Evolutionary conservation across 306 rosid species (phyloP).

Genomic region (Pterocarpus macrocarpus): DNA sequence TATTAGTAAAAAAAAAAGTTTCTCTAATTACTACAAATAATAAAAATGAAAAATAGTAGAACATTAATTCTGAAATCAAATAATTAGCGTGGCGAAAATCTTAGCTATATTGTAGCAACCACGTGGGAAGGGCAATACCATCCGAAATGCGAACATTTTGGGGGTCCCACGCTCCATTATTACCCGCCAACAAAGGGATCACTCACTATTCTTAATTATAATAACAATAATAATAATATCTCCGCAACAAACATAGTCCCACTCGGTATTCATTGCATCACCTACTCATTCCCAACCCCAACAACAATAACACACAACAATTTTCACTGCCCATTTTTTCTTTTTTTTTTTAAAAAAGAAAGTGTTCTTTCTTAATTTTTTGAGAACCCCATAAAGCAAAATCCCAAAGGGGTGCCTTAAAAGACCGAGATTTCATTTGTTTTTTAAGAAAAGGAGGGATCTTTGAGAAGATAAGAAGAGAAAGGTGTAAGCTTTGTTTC

Average conservation of each 20-base stretch:
- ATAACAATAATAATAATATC: background rate
- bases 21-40: background rate
- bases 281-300: conserved; percentile 19
- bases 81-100: background rate
- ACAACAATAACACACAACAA: conserved; percentile 22
- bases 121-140: conserved; percentile 56
- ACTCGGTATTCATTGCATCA: conserved; percentile 44
- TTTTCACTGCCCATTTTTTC: background rate
- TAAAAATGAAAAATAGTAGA: conserved; percentile 36
- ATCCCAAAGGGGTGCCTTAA: conserved; percentile 30
- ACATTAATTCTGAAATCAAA: background rate
- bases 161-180: conserved; percentile 62
- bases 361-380: conserved; percentile 19
- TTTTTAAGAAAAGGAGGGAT: conserved; percentile 28
- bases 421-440: conserved; percentile 14
- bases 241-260: conserved; percentile 38
- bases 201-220: conserved; percentile 8
- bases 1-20: conserved; percentile 1
- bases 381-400: conserved; percentile 48
- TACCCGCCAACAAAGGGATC: conserved; percentile 54
- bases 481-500: conserved; percentile 41
- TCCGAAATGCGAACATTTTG: background rate
- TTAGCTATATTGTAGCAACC: conserved; percentile 40
- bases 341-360: background rate
- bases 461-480: conserved; percentile 4